Conservation (phyloP, 345 rosid species). For the Eucalyptus pauciflora region DNA sequence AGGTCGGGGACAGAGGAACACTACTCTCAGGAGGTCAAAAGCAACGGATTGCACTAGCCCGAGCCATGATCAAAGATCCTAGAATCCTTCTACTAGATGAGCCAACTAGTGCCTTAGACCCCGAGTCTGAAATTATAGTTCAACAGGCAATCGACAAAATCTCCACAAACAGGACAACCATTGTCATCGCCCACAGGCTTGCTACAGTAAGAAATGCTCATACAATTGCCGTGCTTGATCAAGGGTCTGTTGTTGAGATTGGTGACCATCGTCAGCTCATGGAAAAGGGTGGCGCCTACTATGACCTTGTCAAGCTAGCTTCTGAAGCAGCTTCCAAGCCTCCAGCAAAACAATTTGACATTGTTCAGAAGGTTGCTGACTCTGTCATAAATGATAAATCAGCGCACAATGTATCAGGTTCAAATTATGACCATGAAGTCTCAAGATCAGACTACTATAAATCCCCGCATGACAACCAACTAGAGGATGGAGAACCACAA, state of each 20-base stretch:
- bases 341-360: background rate
- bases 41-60: slow-evolving; percentile 73
- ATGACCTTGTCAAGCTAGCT: slow-evolving; percentile 47
- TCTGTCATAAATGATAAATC: slow-evolving; percentile 18
- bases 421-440: slow-evolving; percentile 9
- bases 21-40: slow-evolving; percentile 76
- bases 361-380: background rate
- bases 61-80: slow-evolving; percentile 55
- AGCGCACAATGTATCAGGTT: slow-evolving; percentile 1
- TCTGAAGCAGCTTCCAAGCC: slow-evolving; percentile 22
- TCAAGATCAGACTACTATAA: slow-evolving; percentile 22
- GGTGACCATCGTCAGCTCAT: slow-evolving; percentile 42
- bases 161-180: slow-evolving; percentile 31
- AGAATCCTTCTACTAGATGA: slow-evolving; percentile 47
- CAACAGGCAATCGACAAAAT: slow-evolving; percentile 61
- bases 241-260: slow-evolving; percentile 38
- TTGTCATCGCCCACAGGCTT: slow-evolving; percentile 60
- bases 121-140: slow-evolving; percentile 40
- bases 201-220: slow-evolving; percentile 52
- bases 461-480: slow-evolving; percentile 5
- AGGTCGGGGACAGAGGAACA: slow-evolving; percentile 58
- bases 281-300: slow-evolving; percentile 32
- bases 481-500: slow-evolving; percentile 10
- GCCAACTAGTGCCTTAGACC: slow-evolving; percentile 61
- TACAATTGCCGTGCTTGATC: slow-evolving; percentile 38